Evolutionary conservation across 106 monocot species (phyloP), one percentile per base, ranked within the genome.

Genomic region (Ottelia alismoides): DNA sequence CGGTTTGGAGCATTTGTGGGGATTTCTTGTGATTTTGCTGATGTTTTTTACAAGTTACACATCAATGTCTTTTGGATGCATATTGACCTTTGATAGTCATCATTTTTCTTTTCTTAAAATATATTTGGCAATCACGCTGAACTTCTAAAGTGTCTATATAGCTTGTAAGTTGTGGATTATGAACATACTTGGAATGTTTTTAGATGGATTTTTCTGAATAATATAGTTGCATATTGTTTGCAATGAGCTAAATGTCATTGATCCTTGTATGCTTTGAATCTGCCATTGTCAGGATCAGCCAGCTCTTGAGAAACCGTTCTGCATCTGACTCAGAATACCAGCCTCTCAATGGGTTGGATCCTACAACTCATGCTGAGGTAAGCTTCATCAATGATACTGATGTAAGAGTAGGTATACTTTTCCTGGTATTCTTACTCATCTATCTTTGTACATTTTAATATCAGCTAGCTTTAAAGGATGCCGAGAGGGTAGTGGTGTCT

Each of bases 281-380:
- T 43, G 6, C 40, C 16, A 6, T 7, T 7, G 16, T 43, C 72
- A 98, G 96, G 74, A 69, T 89, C 45, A 85, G 79, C 52, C 78
- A 69, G 58, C 22, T 64, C 22, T 61, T 98, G 59, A 85, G 72
- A 64, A 69, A 72, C 47, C 67, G 88, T 26, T 70, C 96, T 47
- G 76, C 96, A 67, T 60, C 66, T 60, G 88, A 85, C 30, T 98
- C 96, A 30, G 96, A 98, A 52, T 68, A 60, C 59, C 65, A 69
- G 19, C 76, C 89, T 21, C 43, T 98, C 28, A 76, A 89, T 71
- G 96, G 96, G 1, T 67, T 88, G 49, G 89, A 98, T 65, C 96
- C 96, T 52, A 98, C 76, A 56, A 85, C 71, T 20, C 85, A 89
- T 82, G 96, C 96, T 45, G 96, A 89, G 82, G 96, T 98, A 35